A percentile compares a stretch with the other conserved stretches of the same genome.
These are phyloP conservation scores for Pyronema domesticum DNA, from an alignment of 495 filamentous ascomycete species.

Conservation along the genomic window DNA sequence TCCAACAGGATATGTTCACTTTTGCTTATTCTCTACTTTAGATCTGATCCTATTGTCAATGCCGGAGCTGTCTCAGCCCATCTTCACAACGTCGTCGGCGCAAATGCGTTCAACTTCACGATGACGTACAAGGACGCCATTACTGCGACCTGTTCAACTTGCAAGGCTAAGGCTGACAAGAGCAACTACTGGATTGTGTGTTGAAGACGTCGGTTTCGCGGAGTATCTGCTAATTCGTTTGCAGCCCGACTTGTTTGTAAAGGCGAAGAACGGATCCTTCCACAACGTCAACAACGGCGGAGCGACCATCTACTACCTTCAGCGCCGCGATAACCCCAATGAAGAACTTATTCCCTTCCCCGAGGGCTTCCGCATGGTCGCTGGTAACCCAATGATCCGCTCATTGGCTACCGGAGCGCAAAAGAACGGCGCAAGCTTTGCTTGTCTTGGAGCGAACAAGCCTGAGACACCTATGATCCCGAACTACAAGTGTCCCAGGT, in stretches of 20 bases:
- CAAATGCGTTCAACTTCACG: constrained; percentile 45
- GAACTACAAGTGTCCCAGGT: constrained; percentile 41
- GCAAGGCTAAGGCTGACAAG: constrained; percentile 45
- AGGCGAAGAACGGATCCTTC: constrained; percentile 45
- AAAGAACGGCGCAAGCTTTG: constrained; percentile 36
- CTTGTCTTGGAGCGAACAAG: constrained; percentile 34
- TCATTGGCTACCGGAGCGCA: constrained; percentile 6
- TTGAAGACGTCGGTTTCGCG: constrained; percentile 37
- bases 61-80: constrained; percentile 42
- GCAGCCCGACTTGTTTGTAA: neutral
- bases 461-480: constrained; percentile 36
- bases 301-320: constrained; percentile 55
- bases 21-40: neutral
- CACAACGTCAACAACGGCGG: constrained; percentile 46
- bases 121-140: constrained; percentile 41
- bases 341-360: constrained; percentile 51
- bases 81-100: constrained; percentile 58
- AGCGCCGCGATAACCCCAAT: constrained; percentile 39
- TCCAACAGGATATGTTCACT: too few relatives aligned
- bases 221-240: neutral
- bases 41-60: constrained; percentile 54
- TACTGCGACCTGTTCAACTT: constrained; percentile 47
- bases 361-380: constrained; percentile 53
- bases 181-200: constrained; percentile 64
- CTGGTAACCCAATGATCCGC: constrained; percentile 41